Conservation (phyloP, 2,329 filamentous ascomycete genomes). For the Aspergillus udagawae region DNA sequence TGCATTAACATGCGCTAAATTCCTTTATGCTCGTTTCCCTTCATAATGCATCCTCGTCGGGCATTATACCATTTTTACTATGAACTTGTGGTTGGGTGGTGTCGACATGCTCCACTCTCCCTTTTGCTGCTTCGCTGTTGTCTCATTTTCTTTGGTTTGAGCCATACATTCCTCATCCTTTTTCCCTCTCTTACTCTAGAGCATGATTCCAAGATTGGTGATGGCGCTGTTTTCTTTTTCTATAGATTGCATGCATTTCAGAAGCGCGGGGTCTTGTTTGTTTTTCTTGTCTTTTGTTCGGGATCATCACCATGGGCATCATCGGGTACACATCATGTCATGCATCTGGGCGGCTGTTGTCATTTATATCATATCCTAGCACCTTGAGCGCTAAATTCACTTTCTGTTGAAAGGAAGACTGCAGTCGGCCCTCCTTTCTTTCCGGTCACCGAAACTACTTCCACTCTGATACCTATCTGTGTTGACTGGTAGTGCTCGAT, state of each 20-base stretch:
- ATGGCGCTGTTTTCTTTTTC: constrained; percentile 25
- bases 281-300: constrained; percentile 13
- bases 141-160: background rate
- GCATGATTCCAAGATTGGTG: constrained; percentile 23
- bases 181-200: constrained; percentile 15
- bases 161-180: constrained; percentile 10
- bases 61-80: background rate
- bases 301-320: constrained; percentile 24
- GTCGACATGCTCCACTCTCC: background rate
- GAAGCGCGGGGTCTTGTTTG: constrained; percentile 22
- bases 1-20: background rate
- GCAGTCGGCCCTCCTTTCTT: background rate
- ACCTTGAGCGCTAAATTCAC: background rate
- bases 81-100: background rate
- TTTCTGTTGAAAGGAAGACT: background rate
- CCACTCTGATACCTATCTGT: background rate
- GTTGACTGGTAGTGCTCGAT: background rate
- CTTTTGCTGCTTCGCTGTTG: background rate
- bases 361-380: constrained; percentile 7
- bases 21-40: background rate
- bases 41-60: background rate
- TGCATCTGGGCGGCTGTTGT: constrained; percentile 35
- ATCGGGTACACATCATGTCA: constrained; percentile 26
- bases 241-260: constrained; percentile 36
- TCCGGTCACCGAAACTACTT: background rate